Percentiles rank a stretch among this genome's conserved stretches.
Conservation (phyloP, 2,329 filamentous ascomycete genomes). For the Albifimbria verrucaria region DNA sequence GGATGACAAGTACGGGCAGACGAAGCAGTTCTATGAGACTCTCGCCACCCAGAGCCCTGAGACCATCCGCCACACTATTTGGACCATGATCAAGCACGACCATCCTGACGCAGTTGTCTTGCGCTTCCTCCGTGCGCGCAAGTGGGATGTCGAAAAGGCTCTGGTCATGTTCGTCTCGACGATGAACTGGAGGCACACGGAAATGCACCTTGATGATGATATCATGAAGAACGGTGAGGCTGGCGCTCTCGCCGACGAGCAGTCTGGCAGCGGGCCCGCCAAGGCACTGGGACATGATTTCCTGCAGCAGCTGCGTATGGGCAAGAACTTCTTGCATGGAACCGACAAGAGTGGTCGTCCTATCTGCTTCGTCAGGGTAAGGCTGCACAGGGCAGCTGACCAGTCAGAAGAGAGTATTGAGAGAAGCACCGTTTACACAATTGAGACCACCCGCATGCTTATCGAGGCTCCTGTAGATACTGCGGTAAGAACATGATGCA, state of each 20-base stretch:
- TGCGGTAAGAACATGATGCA: slow-evolving; percentile 66
- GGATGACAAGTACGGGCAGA: slow-evolving; percentile 92
- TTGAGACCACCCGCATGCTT: slow-evolving; percentile 88
- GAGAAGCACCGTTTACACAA: slow-evolving; percentile 86
- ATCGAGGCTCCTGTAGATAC: slow-evolving; percentile 81
- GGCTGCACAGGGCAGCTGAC: slow-evolving; percentile 77
- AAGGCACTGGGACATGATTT: slow-evolving; percentile 76
- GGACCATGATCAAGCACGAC: slow-evolving; percentile 94
- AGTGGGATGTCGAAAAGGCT: slow-evolving; percentile 94
- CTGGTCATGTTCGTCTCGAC: slow-evolving; percentile 93
- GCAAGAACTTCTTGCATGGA: slow-evolving; percentile 91
- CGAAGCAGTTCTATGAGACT: slow-evolving; percentile 80
- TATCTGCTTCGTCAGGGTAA: slow-evolving; percentile 80
- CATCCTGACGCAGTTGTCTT: slow-evolving; percentile 83
- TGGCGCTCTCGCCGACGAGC: slow-evolving; percentile 58
- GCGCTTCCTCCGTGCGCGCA: slow-evolving; percentile 82
- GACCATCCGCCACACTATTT: slow-evolving; percentile 75
- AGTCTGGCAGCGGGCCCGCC: slow-evolving; percentile 49
- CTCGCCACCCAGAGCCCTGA: slow-evolving; percentile 75
- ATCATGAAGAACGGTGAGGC: slow-evolving; percentile 77
- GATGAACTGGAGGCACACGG: slow-evolving; percentile 82
- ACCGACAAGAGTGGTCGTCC: slow-evolving; percentile 80
- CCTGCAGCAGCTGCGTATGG: slow-evolving; percentile 77
- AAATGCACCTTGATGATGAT: slow-evolving; percentile 86
- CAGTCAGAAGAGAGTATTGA: slow-evolving; percentile 81